Conservation (phyloP, 75 land plant genomes). For the Pinus tabuliformis region DNA sequence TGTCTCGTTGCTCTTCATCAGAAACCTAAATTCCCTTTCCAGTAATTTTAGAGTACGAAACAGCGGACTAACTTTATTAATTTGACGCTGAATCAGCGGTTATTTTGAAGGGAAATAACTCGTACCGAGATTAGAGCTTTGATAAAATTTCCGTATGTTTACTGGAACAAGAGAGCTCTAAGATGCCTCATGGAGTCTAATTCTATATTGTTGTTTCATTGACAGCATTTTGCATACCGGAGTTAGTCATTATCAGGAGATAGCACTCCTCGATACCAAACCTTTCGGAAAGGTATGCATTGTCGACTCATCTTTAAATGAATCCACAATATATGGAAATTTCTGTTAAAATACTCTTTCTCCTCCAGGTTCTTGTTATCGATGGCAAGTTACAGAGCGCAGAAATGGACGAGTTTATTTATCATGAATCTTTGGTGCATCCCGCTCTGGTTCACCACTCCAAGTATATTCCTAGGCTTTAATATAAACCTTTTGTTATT, state of each 20-base stretch:
- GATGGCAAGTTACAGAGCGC: conserved; percentile 55
- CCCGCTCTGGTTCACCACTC: conserved; percentile 51
- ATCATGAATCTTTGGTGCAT: conserved; percentile 51
- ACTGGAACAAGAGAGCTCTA: too few species aligned
- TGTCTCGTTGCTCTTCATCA: too few species aligned
- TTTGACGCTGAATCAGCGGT: too few species aligned
- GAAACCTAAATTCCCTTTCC: too few species aligned
- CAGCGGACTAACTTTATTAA: too few species aligned
- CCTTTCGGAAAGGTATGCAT: conserved; percentile 53
- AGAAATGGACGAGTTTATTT: conserved; percentile 55
- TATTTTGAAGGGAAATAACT: too few species aligned
- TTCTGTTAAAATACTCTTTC: not conserved
- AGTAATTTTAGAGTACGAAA: too few species aligned
- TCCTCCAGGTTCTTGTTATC: conserved; percentile 32
- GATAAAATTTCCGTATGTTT: too few species aligned
- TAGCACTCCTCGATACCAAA: conserved; percentile 64
- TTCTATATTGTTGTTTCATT: not conserved
- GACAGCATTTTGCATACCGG: conserved; percentile 59
- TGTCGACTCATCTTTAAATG: not conserved
- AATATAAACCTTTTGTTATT: not conserved
- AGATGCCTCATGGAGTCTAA: not conserved
- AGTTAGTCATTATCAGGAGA: conserved; percentile 54
- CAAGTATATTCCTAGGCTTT: conserved; percentile 10
- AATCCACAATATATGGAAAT: not conserved
- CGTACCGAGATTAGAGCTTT: too few species aligned